phyloP scores from a whole-genome alignment of 2,329 filamentous ascomycete species.

The Dactylellina haptotyla region DNA sequence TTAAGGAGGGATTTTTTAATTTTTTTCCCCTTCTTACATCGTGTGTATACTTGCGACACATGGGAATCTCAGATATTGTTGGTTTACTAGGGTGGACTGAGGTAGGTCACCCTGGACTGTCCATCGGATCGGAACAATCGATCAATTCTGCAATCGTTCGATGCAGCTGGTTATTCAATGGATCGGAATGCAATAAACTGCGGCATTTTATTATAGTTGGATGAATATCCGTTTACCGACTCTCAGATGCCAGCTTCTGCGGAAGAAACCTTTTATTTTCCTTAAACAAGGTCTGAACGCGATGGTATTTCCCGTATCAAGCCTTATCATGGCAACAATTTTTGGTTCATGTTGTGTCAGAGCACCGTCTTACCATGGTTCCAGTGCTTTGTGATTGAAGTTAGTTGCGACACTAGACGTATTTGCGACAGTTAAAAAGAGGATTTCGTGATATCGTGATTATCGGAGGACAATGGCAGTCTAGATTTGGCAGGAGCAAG shows the following conservation, averaged over 20 bases:
- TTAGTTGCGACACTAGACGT: neutral
- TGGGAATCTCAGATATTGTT: conserved; percentile 27
- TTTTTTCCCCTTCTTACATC: neutral
- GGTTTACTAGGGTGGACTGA: conserved; percentile 1
- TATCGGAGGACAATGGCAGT: conserved; percentile 17
- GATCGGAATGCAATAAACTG: conserved; percentile 27
- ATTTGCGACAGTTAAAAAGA: neutral
- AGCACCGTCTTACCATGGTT: conserved; percentile 45
- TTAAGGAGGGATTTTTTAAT: neutral
- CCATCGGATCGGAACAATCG: conserved; percentile 35
- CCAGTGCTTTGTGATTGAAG: conserved; percentile 10
- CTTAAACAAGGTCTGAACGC: neutral
- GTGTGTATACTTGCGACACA: conserved; percentile 41
- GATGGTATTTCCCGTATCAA: conserved; percentile 4
- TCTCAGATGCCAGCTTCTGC: neutral
- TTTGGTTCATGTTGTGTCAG: conserved; percentile 33
- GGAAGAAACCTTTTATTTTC: neutral
- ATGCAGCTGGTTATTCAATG: neutral
- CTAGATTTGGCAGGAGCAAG: conserved; percentile 24
- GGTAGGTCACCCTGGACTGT: neutral
- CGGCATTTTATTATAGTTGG: conserved; percentile 49
- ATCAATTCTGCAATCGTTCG: conserved; percentile 13
- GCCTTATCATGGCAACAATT: conserved; percentile 5
- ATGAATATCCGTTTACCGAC: conserved; percentile 4
- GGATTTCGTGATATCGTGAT: conserved; percentile 8